Conservation (phyloP, 202 grass and related monocot species). For the Carex sylvatica region DNA sequence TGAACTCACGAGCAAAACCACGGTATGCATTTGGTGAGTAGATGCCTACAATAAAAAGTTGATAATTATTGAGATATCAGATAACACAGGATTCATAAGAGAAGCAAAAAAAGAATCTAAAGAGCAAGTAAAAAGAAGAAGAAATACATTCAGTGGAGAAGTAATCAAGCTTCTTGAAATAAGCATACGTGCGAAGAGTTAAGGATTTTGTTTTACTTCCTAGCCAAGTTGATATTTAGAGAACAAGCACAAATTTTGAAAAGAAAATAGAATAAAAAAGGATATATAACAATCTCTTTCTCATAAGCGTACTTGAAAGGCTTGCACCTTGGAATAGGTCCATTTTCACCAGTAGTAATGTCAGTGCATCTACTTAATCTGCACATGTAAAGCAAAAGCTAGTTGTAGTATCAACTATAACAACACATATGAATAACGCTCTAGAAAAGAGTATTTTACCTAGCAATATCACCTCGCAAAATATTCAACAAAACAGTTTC, state of each 20-base stretch:
- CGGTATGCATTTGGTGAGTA: slow-evolving; percentile 97
- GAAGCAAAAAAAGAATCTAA: neutral
- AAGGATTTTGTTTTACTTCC: slow-evolving; percentile 41
- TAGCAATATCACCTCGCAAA: slow-evolving; percentile 95
- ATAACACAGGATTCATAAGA: neutral
- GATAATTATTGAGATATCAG: neutral
- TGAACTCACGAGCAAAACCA: slow-evolving; percentile 95
- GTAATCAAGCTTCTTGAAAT: slow-evolving; percentile 99
- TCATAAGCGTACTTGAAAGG: slow-evolving; percentile 99
- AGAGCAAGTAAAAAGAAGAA: neutral
- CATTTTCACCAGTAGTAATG: slow-evolving; percentile 97
- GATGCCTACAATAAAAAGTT: slow-evolving; percentile 44
- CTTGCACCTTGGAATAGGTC: slow-evolving; percentile 98
- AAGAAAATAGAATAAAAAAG: slow-evolving; percentile 32
- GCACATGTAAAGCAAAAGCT: slow-evolving; percentile 17
- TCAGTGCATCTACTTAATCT: slow-evolving; percentile 97
- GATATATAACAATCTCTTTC: slow-evolving; percentile 99
- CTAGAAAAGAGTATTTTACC: slow-evolving; percentile 35
- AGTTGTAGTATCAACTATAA: neutral
- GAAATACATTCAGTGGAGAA: slow-evolving; percentile 96
- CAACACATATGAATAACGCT: neutral
- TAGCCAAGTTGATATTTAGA: neutral
- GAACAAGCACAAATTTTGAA: neutral
- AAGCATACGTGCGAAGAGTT: slow-evolving; percentile 70
- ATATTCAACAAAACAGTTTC: slow-evolving; percentile 97